Evolutionary conservation across 1,284 basidiomycete genomes (phyloP).

Genomic region (Bondarzewia mesenterica): DNA sequence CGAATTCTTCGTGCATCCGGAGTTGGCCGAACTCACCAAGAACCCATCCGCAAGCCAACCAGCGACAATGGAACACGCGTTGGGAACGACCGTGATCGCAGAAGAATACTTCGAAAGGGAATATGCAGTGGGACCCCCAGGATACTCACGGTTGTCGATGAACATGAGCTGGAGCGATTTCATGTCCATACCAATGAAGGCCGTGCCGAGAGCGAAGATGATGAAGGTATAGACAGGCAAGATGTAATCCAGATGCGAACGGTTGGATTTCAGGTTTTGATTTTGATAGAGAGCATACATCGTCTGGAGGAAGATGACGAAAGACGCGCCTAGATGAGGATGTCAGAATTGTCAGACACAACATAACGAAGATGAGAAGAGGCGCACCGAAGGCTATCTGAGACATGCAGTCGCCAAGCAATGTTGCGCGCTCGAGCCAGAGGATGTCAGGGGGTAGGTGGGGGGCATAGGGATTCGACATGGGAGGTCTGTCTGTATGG

Average conservation of each 20-base stretch:
- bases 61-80: slow-evolving; percentile 14
- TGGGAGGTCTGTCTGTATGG: background rate
- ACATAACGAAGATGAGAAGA: too few species aligned
- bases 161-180: slow-evolving; percentile 20
- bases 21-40: slow-evolving; percentile 15
- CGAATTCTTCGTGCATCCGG: background rate
- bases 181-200: slow-evolving; percentile 22
- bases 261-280: background rate
- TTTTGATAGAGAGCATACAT: background rate
- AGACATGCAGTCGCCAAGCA: background rate
- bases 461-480: background rate
- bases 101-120: slow-evolving; percentile 9
- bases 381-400: background rate
- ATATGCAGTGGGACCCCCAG: slow-evolving; percentile 19
- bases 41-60: slow-evolving; percentile 20
- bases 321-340: background rate
- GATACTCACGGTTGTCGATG: slow-evolving; percentile 25
- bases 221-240: slow-evolving; percentile 18
- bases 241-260: background rate
- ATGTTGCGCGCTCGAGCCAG: background rate
- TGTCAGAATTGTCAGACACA: background rate
- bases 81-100: slow-evolving; percentile 12
- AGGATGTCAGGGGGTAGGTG: background rate
- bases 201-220: slow-evolving; percentile 22
- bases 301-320: background rate